Conservation (phyloP, 805 yeast species). For the Kodamaea jinghongensis region DNA sequence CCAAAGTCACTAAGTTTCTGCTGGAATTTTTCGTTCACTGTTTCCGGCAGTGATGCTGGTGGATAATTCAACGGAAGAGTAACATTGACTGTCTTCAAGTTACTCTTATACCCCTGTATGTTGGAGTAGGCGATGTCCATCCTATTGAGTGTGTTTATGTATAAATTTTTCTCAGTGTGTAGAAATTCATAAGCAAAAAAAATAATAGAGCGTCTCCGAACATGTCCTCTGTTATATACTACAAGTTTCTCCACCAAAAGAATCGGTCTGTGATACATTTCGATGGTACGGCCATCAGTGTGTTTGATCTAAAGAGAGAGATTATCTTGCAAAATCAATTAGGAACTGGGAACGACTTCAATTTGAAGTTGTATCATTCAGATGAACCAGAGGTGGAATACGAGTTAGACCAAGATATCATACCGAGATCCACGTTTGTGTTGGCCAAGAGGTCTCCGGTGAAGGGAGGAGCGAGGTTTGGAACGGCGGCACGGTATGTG, state of each 20-base stretch:
- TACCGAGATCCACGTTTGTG: constrained; percentile 85
- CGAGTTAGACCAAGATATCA: constrained; percentile 84
- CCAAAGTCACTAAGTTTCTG: constrained; percentile 19
- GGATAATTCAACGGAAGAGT: constrained; percentile 27
- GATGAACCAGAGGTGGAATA: constrained; percentile 64
- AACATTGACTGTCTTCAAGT: constrained; percentile 8
- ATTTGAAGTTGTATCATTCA: constrained; percentile 61
- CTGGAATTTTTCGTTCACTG: constrained; percentile 26
- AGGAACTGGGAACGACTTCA: constrained; percentile 83
- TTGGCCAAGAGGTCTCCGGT: constrained; percentile 78
- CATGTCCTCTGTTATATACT: constrained; percentile 88
- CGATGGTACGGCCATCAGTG: constrained; percentile 96
- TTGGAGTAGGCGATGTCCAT: constrained; percentile 19
- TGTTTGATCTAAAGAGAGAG: constrained; percentile 90
- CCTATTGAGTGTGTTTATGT: not conserved
- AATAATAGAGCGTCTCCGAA: not conserved
- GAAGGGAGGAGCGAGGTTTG: constrained; percentile 17
- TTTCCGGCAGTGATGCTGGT: not conserved
- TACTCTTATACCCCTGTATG: constrained; percentile 19
- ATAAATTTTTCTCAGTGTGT: constrained; percentile 6
- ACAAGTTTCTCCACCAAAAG: constrained; percentile 80
- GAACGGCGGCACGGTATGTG: constrained; percentile 64
- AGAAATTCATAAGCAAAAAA: not conserved
- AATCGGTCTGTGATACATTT: constrained; percentile 75
- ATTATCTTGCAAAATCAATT: constrained; percentile 77